A percentile compares a stretch with the other conserved stretches of the same genome.
phyloP scores from a whole-genome alignment of 352 stramenopile genomes.

The Pythium apleroticum region DNA sequence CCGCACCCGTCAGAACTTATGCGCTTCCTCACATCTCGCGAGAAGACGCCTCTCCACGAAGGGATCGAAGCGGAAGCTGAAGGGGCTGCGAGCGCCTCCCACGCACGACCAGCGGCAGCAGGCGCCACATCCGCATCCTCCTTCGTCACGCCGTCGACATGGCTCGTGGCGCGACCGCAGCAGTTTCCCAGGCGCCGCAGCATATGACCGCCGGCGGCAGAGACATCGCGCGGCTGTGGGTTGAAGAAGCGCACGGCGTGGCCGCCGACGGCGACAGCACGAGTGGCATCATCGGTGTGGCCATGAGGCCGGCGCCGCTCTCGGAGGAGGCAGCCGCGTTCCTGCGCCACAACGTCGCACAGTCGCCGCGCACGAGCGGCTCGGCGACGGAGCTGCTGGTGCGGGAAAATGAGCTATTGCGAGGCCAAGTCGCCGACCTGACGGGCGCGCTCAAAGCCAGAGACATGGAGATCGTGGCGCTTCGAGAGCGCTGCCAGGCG shows the following conservation, averaged over 20 bases:
- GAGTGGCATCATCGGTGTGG: neutral
- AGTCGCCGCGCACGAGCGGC: neutral
- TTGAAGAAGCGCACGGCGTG: conserved; percentile 1
- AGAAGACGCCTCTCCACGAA: conserved; percentile 2
- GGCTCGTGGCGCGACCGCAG: conserved; percentile 1
- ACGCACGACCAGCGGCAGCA: neutral
- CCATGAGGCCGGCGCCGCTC: conserved; percentile 6
- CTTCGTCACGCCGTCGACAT: neutral
- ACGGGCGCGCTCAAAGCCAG: conserved; percentile 63
- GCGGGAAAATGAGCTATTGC: conserved; percentile 50
- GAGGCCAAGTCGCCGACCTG: conserved; percentile 58
- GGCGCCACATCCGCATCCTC: neutral
- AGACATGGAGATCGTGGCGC: conserved; percentile 68
- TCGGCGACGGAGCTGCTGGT: conserved; percentile 23
- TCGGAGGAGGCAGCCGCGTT: conserved; percentile 21
- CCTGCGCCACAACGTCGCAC: conserved; percentile 10
- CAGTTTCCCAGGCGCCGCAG: neutral
- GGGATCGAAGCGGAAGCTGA: conserved; percentile 6
- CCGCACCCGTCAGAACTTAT: neutral
- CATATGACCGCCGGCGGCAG: neutral
- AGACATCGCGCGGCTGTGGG: neutral
- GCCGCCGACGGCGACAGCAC: neutral
- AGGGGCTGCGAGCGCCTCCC: neutral
- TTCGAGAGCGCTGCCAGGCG: conserved; percentile 66
- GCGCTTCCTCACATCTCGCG: neutral